Evolutionary conservation across 2,329 filamentous ascomycete genomes (phyloP), one percentile per base, ranked within the genome.

Genomic region (Aureobasidium vineae): DNA sequence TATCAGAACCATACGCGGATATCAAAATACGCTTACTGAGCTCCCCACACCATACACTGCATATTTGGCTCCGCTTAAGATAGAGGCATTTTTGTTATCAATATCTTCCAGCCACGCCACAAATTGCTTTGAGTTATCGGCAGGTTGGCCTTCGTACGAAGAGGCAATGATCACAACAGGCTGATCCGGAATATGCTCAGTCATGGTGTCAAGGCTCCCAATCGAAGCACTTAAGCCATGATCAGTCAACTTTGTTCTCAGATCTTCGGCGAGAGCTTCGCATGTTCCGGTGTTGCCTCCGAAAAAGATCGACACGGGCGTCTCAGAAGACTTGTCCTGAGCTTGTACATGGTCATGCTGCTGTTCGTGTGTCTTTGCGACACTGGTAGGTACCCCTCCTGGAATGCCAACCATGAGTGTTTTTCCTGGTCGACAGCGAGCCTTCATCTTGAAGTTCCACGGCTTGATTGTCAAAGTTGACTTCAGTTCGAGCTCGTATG

Each of bases 381-480:
- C 23, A 1, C 5, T 19, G 0, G 38, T 5, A 7, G 54, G 10
- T 16, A 13, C n/a, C 5, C 36, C 57, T 33, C 43, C 57, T 19
- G 28, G 21, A 16, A 26, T 38, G 26, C 47, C 52, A 23, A 56
- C 36, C 49, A n/a, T 33, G 4, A 56, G 31, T 31, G 54, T 1
- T 28, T n/a, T 53, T 2, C 81, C 70, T 11, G 28, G 23, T 71
- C 69, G 6, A 76, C 70, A 7, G 75, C 72, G 72, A 10, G 75
- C 77, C 26, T 75, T 73, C 75, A 79, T 78, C 49, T 70, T 73
- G 67, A 79, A 79, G 50, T 72, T 74, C 49, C 77, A 74, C 4
- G 80, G 79, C 70, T 82, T 82, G 70, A 82, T 78, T 0, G 79
- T 81, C 57, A 82, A 73, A 0, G 79, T 80, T 40, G 77, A 75